These are phyloP conservation scores for Tulasnella sp. DNA, from an alignment of 768 basidiomycete species.

Conservation along the genomic window DNA sequence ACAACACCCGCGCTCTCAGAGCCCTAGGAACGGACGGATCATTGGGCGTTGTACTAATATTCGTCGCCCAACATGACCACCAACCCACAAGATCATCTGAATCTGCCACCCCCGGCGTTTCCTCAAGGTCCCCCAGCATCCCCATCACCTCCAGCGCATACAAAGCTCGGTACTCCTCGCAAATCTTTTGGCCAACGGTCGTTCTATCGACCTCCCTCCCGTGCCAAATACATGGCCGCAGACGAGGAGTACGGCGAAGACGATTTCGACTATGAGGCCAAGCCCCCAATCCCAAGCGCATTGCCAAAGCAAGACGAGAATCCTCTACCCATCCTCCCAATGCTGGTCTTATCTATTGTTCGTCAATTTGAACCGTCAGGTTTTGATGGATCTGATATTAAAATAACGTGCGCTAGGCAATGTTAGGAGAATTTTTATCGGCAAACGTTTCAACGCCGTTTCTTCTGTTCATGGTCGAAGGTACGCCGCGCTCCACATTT, in stretches of 20 bases:
- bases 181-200: conserved; percentile 28
- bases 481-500: conserved; percentile 37
- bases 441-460: conserved; percentile 93
- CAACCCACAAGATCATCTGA: conserved; percentile 14
- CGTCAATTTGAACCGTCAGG: conserved; percentile 32
- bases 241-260: conserved; percentile 32
- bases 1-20: conserved; percentile 4
- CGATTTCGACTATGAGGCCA: not conserved
- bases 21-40: not conserved
- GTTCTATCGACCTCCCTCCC: not conserved
- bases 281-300: conserved; percentile 72
- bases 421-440: conserved; percentile 91
- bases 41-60: not conserved
- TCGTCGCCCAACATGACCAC: conserved; percentile 12
- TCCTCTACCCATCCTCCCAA: conserved; percentile 78
- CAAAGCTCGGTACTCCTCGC: conserved; percentile 18
- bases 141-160: conserved; percentile 6
- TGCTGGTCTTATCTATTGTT: conserved; percentile 90
- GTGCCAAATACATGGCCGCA: conserved; percentile 1
- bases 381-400: conserved; percentile 19
- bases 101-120: conserved; percentile 27
- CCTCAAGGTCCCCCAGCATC: conserved; percentile 26
- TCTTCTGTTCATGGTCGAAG: conserved; percentile 91
- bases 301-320: conserved; percentile 58
- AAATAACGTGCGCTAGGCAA: conserved; percentile 51